These are phyloP conservation scores for Croton laevigatus DNA, from an alignment of 441 rosid species.

Conservation along the genomic window DNA sequence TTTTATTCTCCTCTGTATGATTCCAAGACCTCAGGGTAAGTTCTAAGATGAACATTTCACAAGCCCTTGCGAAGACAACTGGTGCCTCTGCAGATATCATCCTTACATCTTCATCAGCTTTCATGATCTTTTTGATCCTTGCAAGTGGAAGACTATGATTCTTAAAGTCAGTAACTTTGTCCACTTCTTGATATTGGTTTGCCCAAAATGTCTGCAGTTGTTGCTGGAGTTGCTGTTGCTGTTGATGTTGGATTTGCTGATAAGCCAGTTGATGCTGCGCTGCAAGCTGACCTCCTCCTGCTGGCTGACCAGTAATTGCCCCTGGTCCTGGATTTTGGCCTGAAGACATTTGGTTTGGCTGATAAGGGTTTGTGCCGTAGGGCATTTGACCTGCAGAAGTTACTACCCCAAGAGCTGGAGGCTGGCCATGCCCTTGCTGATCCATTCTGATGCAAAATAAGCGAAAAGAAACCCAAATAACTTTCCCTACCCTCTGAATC, in stretches of 20 bases:
- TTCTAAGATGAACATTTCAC: conserved; percentile 88
- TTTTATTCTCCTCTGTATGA: conserved; percentile 83
- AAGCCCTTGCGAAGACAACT: conserved; percentile 77
- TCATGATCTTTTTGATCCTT: conserved; percentile 92
- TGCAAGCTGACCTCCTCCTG: conserved; percentile 50
- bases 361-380: conserved; percentile 62
- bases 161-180: conserved; percentile 72
- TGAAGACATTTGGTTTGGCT: conserved; percentile 51
- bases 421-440: conserved; percentile 77
- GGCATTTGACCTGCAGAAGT: conserved; percentile 46
- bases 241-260: conserved; percentile 78
- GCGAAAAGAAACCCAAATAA: neutral
- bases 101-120: conserved; percentile 85
- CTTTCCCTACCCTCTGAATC: neutral
- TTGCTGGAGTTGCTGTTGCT: conserved; percentile 77
- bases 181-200: conserved; percentile 66
- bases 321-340: conserved; percentile 43
- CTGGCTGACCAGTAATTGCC: conserved; percentile 42
- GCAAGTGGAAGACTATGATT: conserved; percentile 86
- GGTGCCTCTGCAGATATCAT: conserved; percentile 96
- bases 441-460: conserved; percentile 50
- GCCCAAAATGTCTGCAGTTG: conserved; percentile 78
- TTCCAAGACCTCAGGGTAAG: conserved; percentile 82
- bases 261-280: conserved; percentile 71
- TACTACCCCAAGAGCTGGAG: conserved; percentile 41